Conservation (phyloP, 768 basidiomycete genomes). For the Leccinellum albellum region DNA sequence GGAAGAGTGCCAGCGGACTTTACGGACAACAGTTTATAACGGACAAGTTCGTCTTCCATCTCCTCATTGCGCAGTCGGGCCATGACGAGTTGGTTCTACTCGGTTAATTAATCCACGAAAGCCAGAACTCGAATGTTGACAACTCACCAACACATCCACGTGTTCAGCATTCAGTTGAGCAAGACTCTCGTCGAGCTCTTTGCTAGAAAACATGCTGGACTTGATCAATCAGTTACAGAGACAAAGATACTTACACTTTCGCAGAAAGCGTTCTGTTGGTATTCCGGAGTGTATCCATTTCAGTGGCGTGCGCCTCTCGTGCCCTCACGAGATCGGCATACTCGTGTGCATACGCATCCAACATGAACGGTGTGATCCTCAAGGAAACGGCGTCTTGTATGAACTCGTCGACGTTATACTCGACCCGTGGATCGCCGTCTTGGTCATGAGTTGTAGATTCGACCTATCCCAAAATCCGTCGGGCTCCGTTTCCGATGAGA, state of each 20-base stretch:
- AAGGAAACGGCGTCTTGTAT: constrained; percentile 83
- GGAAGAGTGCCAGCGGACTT: neutral
- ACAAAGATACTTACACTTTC: constrained; percentile 65
- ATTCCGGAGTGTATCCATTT: constrained; percentile 79
- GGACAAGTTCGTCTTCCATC: constrained; percentile 88
- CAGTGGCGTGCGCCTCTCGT: constrained; percentile 77
- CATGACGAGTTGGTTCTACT: constrained; percentile 89
- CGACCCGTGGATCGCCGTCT: constrained; percentile 14
- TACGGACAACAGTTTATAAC: constrained; percentile 81
- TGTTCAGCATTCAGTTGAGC: constrained; percentile 82
- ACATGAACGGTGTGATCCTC: constrained; percentile 92
- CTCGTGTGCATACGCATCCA: constrained; percentile 85
- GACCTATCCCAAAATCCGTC: constrained; percentile 18
- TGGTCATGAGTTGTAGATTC: constrained; percentile 27
- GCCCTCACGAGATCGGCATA: constrained; percentile 77
- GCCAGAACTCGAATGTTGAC: neutral
- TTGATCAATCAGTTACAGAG: neutral
- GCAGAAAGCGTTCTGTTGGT: constrained; percentile 70
- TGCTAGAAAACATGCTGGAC: constrained; percentile 42
- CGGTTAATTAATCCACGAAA: constrained; percentile 21
- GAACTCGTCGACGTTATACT: constrained; percentile 76
- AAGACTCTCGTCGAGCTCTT: constrained; percentile 73
- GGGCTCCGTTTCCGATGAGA: neutral
- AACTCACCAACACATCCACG: constrained; percentile 63
- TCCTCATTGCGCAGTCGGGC: constrained; percentile 87